A percentile compares a stretch with the other conserved stretches of the same genome.
Conservation (phyloP, 139 green algal species). For the Chlamydomonas incerta region DNA sequence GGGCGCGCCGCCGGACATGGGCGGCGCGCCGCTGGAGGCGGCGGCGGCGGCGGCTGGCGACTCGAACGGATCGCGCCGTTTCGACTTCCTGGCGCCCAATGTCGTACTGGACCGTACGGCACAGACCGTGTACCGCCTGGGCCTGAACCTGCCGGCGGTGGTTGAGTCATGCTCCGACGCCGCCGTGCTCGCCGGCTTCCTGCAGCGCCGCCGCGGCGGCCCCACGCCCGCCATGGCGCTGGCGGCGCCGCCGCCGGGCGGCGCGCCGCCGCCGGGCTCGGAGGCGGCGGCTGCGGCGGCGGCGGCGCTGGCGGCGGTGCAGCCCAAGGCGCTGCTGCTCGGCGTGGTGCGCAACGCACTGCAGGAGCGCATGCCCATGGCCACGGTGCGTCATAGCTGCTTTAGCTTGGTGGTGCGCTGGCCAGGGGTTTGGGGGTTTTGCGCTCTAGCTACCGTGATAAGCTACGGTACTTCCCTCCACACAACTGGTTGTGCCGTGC, state of each 20-base stretch:
- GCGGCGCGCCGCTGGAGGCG: not conserved
- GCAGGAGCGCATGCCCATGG: slow-evolving; percentile 47
- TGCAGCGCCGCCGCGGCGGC: slow-evolving; percentile 47
- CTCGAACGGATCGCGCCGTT: not conserved
- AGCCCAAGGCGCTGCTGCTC: slow-evolving; percentile 49
- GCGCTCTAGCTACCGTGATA: too few species aligned
- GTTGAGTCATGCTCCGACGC: slow-evolving; percentile 44
- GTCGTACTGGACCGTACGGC: slow-evolving; percentile 24
- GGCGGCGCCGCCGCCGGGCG: not conserved
- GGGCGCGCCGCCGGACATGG: not conserved
- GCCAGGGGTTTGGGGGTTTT: too few species aligned
- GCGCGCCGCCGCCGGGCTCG: not conserved
- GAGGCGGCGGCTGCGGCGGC: not conserved
- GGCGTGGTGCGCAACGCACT: slow-evolving; percentile 37
- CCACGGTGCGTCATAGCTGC: not conserved
- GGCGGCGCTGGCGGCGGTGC: not conserved
- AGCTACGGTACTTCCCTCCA: too few species aligned
- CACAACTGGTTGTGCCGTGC: too few species aligned
- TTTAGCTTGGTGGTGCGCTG: not conserved
- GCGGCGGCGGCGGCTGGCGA: too few species aligned
- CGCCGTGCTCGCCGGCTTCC: slow-evolving; percentile 45
- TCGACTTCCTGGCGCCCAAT: slow-evolving; percentile 10
- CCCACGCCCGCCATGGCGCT: not conserved
- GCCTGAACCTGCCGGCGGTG: slow-evolving; percentile 32
- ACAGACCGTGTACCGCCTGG: slow-evolving; percentile 44